Conservation (phyloP, 805 yeast genomes). For the Sporopachydermia lactativora region DNA sequence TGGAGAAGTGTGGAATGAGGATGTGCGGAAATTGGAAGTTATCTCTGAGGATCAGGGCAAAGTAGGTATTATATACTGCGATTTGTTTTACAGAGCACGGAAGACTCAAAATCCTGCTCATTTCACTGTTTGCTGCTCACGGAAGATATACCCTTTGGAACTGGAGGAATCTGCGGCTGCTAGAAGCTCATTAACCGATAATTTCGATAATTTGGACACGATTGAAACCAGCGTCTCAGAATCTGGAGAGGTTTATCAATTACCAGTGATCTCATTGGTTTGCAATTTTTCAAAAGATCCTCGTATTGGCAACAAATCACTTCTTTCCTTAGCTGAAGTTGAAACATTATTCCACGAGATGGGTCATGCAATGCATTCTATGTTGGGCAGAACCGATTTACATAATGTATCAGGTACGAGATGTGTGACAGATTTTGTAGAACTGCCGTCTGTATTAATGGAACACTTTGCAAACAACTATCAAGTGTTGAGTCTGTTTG, state of each 20-base stretch:
- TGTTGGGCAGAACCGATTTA: conserved; percentile 81
- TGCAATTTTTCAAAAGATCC: conserved; percentile 54
- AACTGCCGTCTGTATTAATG: conserved; percentile 91
- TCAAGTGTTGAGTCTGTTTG: conserved; percentile 58
- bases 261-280: conserved; percentile 81
- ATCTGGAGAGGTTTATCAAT: conserved; percentile 35
- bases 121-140: conserved; percentile 89
- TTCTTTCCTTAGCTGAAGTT: conserved; percentile 62
- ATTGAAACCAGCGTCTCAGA: conserved; percentile 9
- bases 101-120: conserved; percentile 86
- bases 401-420: conserved; percentile 93
- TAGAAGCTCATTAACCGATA: conserved; percentile 17
- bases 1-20: conserved; percentile 84
- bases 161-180: conserved; percentile 21
- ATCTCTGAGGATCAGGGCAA: conserved; percentile 46
- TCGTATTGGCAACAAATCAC: conserved; percentile 29
- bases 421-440: conserved; percentile 93
- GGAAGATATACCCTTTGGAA: conserved; percentile 52
- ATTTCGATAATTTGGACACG: conserved; percentile 14
- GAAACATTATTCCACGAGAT: conserved; percentile 95
- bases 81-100: conserved; percentile 64
- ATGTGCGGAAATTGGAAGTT: conserved; percentile 72
- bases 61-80: conserved; percentile 78
- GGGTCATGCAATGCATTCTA: conserved; percentile 98
- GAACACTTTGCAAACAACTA: conserved; percentile 81